Base-by-base conservation (phyloP, 257 asterid species). In the Orobanche coerulescens region DNA sequence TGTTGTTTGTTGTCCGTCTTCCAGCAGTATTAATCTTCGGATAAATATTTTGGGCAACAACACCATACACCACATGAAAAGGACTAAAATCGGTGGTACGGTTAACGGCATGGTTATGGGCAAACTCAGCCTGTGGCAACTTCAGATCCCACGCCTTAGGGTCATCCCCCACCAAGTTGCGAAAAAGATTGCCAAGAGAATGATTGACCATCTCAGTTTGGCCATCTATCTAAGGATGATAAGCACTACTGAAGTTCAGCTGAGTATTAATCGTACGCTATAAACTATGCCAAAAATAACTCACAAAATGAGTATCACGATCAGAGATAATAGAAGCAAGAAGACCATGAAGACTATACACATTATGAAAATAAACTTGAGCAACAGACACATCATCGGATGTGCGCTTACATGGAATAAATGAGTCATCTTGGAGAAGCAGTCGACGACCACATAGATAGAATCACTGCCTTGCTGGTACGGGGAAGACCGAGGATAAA, bases 171-270 rank as follows among this genome's bases (percentile, higher is more conserved):
- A 70, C 65, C 0, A 62, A 16, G 7, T 34, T 6, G 3, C 14
- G 42, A 1, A 70, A 8, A 0, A 62, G 10, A 31, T 63, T 51
- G 0, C 75, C 65, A 0, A 62, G 6, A 3, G n/a, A n/a, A n/a
- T n/a, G n/a, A n/a, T n/a, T n/a, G 74, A 69, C 70, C 11, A 62
- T 65, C 49, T 68, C 60, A 0, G 55, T 68, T 39, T 60, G 71
- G 0, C 55, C 62, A 24, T 68, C 73, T 0, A 31, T 48, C 3
- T 69, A 46, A 0, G 69, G 69, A 20, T 69, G 74, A 5, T 61
- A 61, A 0, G 69, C 64, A 7, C 46, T 47, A 15, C 64, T 52
- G 13, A 53, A 62, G 5, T 52, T 15, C 0, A 69, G 31, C 1
- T 8, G 1, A 0, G 58, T 61, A 10, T 54, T 22, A 0, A 54